Conservation (phyloP, 169 alveolate species). For the Plasmodium cynomolgi region DNA sequence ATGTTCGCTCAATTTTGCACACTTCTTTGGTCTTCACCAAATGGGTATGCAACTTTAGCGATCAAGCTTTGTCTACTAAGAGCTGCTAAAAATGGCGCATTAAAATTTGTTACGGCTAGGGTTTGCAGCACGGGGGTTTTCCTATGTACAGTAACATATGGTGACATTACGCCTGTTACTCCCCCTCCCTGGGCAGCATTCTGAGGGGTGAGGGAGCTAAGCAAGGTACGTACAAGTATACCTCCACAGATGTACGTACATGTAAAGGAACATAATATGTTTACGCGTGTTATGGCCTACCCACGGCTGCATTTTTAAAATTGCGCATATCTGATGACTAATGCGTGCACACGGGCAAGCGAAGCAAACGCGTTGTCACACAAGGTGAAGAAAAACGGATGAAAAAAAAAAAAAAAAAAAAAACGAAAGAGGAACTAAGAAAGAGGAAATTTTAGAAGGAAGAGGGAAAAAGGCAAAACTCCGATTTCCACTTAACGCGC, state of each 20-base stretch:
- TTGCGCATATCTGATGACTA: background rate
- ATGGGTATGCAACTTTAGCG: conserved; percentile 8
- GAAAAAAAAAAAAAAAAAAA: background rate
- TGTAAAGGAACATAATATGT: background rate
- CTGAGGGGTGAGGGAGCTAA: background rate
- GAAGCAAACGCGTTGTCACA: background rate
- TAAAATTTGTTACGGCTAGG: background rate
- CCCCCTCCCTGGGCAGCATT: background rate
- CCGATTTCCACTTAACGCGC: background rate
- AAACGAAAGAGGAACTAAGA: background rate
- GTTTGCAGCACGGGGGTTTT: background rate
- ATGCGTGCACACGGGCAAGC: background rate
- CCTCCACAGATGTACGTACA: background rate
- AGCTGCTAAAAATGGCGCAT: background rate
- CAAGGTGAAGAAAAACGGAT: background rate
- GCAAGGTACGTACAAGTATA: background rate
- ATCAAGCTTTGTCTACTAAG: background rate
- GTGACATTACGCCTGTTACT: background rate
- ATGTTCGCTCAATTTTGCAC: background rate
- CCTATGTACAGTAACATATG: background rate
- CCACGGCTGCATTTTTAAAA: background rate
- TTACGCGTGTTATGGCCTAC: background rate
- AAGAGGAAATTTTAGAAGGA: background rate
- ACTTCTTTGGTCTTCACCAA: background rate
- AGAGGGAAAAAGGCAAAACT: background rate